Evolutionary conservation across 2,329 filamentous ascomycete species (phyloP), one percentile per base, ranked within the genome.

Genomic region (Thielaviopsis euricoi): DNA sequence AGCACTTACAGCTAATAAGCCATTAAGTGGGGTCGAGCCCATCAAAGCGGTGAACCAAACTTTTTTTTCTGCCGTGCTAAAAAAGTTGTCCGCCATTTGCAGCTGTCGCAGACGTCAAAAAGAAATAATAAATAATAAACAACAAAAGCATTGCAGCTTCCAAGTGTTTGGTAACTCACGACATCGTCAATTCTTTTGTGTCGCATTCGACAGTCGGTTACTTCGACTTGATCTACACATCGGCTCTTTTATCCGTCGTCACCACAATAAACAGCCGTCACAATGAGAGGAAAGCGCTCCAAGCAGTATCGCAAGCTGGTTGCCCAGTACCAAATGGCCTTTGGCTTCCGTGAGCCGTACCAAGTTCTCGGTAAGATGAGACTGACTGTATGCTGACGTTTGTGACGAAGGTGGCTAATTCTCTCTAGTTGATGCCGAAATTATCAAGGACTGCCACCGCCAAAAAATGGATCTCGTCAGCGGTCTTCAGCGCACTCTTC

Each of bases 281-380:
- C 64, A 6, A 76, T 76, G 71, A 74, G 75, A 66, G 75, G 74
- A 56, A 77, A 77, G 67, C 70, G 76, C 15, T 74, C 74, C 22
- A 78, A 78, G 63, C 75, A 77, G 64, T 79, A 79, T 65, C 75
- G 76, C 65, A 96, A 96, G 82, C 82, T 96, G 66, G 94, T 98
- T 84, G 85, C 89, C 71, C 85, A 91, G 68, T 95, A 90, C 78
- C 82, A 84, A 67, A 79, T 91, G 69, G 83, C 82, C 61, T 96
- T 95, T 68, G 85, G 86, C 61, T 96, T 96, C 70, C 87, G 90
- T 64, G 87, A 93, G 72, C 89, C 93, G 12, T 97, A 96, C 73
- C 93, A 97, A 73, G 85, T 95, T 55, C 75, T 95, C 50, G 76
- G 82, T 85, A 73, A 59, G 74, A 66, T 60, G 19, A 50, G 15